phyloP scores from a whole-genome alignment of 2,329 filamentous ascomycete species.

The Phaeomoniella chlamydospora region DNA sequence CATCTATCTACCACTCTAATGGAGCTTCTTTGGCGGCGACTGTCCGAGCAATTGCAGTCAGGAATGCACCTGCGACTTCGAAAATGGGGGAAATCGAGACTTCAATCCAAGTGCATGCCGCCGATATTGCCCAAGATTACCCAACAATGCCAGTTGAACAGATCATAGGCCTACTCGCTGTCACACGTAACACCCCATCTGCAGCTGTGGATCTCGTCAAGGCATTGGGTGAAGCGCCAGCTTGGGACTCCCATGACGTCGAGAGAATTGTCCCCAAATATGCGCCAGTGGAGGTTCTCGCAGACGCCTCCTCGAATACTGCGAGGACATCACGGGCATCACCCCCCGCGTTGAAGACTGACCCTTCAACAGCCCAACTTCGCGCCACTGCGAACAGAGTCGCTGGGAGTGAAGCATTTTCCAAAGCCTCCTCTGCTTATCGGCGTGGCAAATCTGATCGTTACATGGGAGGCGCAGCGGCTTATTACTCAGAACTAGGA shows the following conservation, averaged over 20 bases:
- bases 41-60: constrained; percentile 37
- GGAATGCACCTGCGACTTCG: constrained; percentile 26
- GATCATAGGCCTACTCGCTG: constrained; percentile 36
- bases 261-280: constrained; percentile 35
- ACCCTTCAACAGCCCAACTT: constrained; percentile 3
- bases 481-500: constrained; percentile 58
- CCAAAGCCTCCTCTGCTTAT: constrained; percentile 43
- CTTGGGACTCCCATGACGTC: constrained; percentile 18
- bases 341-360: constrained; percentile 2
- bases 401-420: constrained; percentile 36
- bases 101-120: constrained; percentile 31
- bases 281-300: constrained; percentile 18
- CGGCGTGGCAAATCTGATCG: constrained; percentile 53
- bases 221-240: constrained; percentile 29
- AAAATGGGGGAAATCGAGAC: constrained; percentile 22
- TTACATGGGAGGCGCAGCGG: constrained; percentile 60
- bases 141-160: constrained; percentile 32
- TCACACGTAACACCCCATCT: constrained; percentile 42
- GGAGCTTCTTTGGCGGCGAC: constrained; percentile 41
- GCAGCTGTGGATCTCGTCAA: constrained; percentile 46
- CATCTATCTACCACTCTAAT: constrained; percentile 44
- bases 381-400: constrained; percentile 30
- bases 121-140: constrained; percentile 41
- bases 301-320: constrained; percentile 2
- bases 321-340: neutral